These are phyloP conservation scores for Cucurbita moschata DNA, from an alignment of 306 rosid genomes.

Conservation along the genomic window DNA sequence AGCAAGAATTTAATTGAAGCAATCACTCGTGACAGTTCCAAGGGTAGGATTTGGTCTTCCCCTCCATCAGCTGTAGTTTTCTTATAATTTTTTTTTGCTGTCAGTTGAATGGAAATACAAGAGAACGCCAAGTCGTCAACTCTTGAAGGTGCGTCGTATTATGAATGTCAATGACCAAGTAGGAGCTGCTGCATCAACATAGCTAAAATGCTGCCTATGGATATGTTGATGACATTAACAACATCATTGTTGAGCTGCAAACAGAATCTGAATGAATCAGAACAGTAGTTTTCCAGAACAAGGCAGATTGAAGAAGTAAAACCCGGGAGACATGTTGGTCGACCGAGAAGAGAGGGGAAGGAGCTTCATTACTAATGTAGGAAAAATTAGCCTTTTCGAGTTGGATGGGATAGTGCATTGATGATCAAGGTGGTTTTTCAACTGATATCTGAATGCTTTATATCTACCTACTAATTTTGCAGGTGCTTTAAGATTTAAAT, in stretches of 20 bases:
- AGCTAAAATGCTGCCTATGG: slow-evolving; percentile 78
- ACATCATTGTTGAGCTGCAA: slow-evolving; percentile 86
- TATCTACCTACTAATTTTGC: background rate
- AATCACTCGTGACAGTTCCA: background rate
- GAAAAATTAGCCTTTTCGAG: background rate
- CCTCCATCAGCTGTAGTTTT: background rate
- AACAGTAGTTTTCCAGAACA: background rate
- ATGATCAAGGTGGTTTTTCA: background rate
- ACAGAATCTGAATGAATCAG: slow-evolving; percentile 2
- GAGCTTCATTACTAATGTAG: background rate
- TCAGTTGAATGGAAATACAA: background rate
- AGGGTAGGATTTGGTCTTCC: background rate
- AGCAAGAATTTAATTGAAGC: background rate
- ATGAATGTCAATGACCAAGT: slow-evolving; percentile 24
- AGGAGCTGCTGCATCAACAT: slow-evolving; percentile 64
- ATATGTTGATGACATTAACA: slow-evolving; percentile 82
- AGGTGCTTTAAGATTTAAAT: background rate
- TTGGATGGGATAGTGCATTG: background rate
- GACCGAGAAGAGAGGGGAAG: background rate
- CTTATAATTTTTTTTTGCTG: background rate
- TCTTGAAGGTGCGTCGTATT: slow-evolving; percentile 8
- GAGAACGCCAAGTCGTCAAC: background rate
- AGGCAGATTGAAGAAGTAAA: background rate
- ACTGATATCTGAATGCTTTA: background rate
- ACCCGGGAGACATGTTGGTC: too few species aligned